Evolutionary conservation across 805 yeast genomes (phyloP), one percentile per base, ranked within the genome.

Genomic region (Starmerella floris): DNA sequence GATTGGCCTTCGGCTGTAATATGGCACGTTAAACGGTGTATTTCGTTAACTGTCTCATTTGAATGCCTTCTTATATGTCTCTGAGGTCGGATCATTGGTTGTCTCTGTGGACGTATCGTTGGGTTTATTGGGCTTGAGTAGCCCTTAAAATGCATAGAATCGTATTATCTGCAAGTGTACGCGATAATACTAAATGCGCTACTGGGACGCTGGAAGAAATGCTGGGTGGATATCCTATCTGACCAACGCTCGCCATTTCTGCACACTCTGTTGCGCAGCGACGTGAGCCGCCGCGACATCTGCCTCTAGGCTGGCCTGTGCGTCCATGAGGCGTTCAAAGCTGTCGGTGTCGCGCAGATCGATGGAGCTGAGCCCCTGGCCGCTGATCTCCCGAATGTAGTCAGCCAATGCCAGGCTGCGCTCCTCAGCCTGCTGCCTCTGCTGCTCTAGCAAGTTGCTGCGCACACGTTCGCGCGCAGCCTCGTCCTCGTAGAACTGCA

Each of bases 401-500:
- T 50, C 57, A 1, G 52, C 48, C n/a, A 56, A 32, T 22, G 43
- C 49, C 37, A 45, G 45, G 30, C 50, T 50, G 38, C 51, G 55
- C 9, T 43, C 42, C 32, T 51, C 48, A 3, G 55, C 46, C 1
- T 49, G 51, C 15, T 22, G 27, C 16, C 41, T 42, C 42, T 57
- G 58, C 11, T 42, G 48, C 34, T 50, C 53, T 5, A 56, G 44
- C 20, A 54, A 43, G 30, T 40, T 41, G 42, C 56, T 45, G 19
- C 53, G 49, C 5, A 51, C 50, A 25, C 52, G 52, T 27, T 51
- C 52, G 3, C 54, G 48, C 11, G 53, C 53, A 2, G 58, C 57
- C 40, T 51, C 54, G 31, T 57, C 61, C 30, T 57, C 61, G 36
- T 56, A 56, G 41, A 57, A 54, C 33, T 54, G 52, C 27, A 58